These are phyloP conservation scores for Picea abies DNA, from an alignment of 83 land plant species.

Conservation along the genomic window DNA sequence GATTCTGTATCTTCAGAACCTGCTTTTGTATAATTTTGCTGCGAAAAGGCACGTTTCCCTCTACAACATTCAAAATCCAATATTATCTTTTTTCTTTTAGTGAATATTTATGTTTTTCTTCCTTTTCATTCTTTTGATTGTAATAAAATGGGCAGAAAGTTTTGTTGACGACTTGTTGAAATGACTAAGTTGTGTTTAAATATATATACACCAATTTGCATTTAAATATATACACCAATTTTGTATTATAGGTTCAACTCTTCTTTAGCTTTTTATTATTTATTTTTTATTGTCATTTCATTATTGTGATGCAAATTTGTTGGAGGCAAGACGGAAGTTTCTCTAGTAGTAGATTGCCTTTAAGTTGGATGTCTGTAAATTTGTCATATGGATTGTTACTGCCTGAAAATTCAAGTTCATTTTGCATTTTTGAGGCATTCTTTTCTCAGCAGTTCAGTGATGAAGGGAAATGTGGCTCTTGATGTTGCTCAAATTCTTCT, in stretches of 20 bases:
- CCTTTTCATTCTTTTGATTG: background rate
- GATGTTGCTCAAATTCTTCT: conserved; percentile 93
- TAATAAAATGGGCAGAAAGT: background rate
- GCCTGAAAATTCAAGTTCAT: no score
- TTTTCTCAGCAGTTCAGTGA: no score
- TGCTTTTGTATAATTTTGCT: background rate
- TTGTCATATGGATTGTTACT: no score
- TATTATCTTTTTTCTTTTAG: background rate
- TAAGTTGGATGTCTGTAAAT: no score
- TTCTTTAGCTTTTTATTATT: background rate
- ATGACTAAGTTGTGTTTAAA: background rate
- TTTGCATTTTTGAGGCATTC: no score
- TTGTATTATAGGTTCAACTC: background rate
- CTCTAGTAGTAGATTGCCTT: background rate
- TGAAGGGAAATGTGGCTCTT: conserved; percentile 94
- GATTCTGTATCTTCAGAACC: conserved; percentile 11
- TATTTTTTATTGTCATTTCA: background rate
- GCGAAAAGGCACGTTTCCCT: background rate
- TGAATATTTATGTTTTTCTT: background rate
- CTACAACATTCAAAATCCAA: background rate
- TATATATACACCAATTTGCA: background rate
- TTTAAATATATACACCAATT: background rate
- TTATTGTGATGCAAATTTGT: background rate
- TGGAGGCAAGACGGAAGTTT: background rate
- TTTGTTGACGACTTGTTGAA: background rate